Conservation (phyloP, 2,329 filamentous ascomycete species). For the Hypocrella siamensis region DNA sequence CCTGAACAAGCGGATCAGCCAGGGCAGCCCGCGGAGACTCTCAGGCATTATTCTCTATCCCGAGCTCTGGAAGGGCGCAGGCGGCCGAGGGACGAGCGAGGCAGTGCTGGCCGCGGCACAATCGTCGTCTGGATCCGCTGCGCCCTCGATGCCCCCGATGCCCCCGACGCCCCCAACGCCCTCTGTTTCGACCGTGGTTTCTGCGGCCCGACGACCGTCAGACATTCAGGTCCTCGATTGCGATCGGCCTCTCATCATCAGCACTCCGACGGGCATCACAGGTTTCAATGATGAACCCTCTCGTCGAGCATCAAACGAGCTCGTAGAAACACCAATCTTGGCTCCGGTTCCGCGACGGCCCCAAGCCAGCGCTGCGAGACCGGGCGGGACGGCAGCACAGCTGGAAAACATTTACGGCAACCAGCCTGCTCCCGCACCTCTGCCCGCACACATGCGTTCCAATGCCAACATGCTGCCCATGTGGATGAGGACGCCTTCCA, state of each 20-base stretch:
- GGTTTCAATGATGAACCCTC: constrained; percentile 34
- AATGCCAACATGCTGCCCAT: constrained; percentile 11
- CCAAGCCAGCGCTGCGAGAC: constrained; percentile 15
- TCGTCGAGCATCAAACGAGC: constrained; percentile 15
- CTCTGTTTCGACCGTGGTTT: not conserved
- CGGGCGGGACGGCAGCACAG: constrained; percentile 32
- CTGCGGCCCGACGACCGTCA: not conserved
- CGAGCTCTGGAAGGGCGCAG: constrained; percentile 2
- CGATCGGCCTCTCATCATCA: constrained; percentile 44
- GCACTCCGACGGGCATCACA: constrained; percentile 38
- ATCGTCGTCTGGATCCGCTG: not conserved
- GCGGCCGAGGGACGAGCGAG: not conserved
- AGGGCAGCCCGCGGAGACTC: constrained; percentile 22
- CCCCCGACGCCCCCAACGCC: too few relatives aligned
- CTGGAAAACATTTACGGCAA: constrained; percentile 38
- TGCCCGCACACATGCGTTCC: constrained; percentile 3
- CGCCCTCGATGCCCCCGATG: too few relatives aligned
- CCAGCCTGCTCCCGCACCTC: constrained; percentile 8
- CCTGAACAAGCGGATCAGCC: constrained; percentile 20
- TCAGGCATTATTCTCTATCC: constrained; percentile 23
- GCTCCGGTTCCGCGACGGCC: constrained; percentile 38
- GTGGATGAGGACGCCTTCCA: constrained; percentile 21
- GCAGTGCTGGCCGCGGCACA: not conserved
- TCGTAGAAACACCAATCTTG: constrained; percentile 29
- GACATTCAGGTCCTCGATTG: constrained; percentile 12